Evolutionary conservation across 1,284 basidiomycete genomes (phyloP), one percentile per base, ranked within the genome.

Genomic region (Fomitiporia mediterranea): DNA sequence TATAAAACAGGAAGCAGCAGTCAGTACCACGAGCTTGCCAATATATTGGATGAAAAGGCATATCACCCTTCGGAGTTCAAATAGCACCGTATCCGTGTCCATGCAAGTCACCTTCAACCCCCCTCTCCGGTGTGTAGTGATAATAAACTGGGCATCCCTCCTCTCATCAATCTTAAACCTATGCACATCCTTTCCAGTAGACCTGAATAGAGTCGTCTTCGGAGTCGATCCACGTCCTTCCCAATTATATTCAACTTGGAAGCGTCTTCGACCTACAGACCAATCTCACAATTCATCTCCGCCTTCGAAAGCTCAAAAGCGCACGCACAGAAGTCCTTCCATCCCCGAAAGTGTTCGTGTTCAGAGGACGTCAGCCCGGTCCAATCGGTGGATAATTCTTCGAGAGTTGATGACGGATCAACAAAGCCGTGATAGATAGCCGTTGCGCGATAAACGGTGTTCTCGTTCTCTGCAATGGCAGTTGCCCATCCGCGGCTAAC

Each of bases 91-190:
- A 40, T 77, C 73, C 1, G 67, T 72, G 11, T 76, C 66, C 30
- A 87, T 67, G 62, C 84, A 79, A 15, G 72, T 73, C 0, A 88
- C 84, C 0, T 64, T 64, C 6, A 89, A 62, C 0, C 84, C 83
- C 0, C 86, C 84, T 15, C 60, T 58, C 7, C 66, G 66, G 42
- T 74, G 73, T 0, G 86, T 86, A 0, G 77, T 76, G 51, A 90
- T 78, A 39, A 84, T 68, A 25, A 84, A 71, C 0, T 80, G 78
- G 2, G 69, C 49, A 19, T 63, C 71, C 28, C 35, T 28, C 34
- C 72, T 68, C 64, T 86, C 80, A 58, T 90, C 88, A 9, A 86
- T 75, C 67, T 91, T 90, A 69, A 90, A 80, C 4, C 87, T 79
- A 68, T 89, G 86, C 0, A 86, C 79, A 11, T 65, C 63, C 17